These are phyloP conservation scores for Candida frijolesensis DNA, from an alignment of 1,139 yeast genomes.

Conservation along the genomic window DNA sequence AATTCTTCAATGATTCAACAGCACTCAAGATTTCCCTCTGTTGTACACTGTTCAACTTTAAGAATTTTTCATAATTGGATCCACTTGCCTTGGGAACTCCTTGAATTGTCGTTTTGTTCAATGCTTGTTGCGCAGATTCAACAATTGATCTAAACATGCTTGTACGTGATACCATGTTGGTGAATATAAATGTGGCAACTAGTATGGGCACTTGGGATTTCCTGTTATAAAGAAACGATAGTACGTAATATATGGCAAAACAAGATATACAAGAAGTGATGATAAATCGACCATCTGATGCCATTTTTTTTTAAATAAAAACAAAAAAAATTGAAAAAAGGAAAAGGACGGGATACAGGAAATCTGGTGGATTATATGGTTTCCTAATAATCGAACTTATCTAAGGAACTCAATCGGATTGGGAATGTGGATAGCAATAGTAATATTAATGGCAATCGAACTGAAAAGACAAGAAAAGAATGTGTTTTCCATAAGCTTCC, in stretches of 20 bases:
- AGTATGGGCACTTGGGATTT: slow-evolving; percentile 31
- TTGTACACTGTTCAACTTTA: slow-evolving; percentile 20
- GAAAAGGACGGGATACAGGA: not conserved
- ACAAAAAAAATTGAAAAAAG: too few species aligned
- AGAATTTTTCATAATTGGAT: slow-evolving; percentile 18
- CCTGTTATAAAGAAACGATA: slow-evolving; percentile 11
- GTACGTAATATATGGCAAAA: slow-evolving; percentile 9
- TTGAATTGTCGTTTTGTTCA: not conserved
- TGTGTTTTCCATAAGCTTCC: not conserved
- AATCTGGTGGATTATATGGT: not conserved
- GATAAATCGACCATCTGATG: slow-evolving; percentile 10
- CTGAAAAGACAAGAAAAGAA: not conserved
- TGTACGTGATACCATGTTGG: slow-evolving; percentile 37
- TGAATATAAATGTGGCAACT: slow-evolving; percentile 30
- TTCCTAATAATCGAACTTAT: not conserved
- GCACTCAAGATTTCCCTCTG: slow-evolving; percentile 49
- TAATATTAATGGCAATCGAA: not conserved
- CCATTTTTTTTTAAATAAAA: slow-evolving; percentile 3
- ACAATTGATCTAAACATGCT: slow-evolving; percentile 17
- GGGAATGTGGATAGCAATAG: not conserved
- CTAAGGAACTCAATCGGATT: not conserved
- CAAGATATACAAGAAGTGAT: slow-evolving; percentile 8
- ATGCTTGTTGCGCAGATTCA: slow-evolving; percentile 4
- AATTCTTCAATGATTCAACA: slow-evolving; percentile 50
- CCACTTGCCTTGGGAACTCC: slow-evolving; percentile 9